Percentiles rank a stretch among this genome's conserved stretches.
Conservation (phyloP, 2,329 filamentous ascomycete species). For the Ceratocystis cubensis region DNA sequence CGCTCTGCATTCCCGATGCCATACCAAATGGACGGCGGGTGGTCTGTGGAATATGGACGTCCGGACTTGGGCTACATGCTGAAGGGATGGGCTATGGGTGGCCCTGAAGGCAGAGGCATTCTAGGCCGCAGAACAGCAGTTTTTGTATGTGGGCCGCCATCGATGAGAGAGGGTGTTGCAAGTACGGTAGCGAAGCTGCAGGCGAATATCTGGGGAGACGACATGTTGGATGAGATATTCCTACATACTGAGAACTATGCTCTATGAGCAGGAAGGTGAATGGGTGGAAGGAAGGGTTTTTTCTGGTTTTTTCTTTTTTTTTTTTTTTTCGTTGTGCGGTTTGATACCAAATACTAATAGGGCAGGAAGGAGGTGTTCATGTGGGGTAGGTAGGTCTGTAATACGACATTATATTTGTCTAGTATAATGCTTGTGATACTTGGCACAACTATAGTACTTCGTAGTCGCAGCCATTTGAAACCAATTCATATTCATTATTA, state of each 20-base stretch:
- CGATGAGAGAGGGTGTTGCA: constrained; percentile 80
- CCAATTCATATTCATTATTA: too few species aligned
- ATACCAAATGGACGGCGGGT: constrained; percentile 60
- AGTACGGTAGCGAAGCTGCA: constrained; percentile 73
- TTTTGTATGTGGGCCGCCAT: constrained; percentile 80
- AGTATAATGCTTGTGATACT: too few species aligned
- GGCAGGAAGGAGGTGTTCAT: too few species aligned
- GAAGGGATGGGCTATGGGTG: constrained; percentile 65
- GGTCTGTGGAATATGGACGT: constrained; percentile 84
- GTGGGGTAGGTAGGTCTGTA: too few species aligned
- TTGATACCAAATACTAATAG: background rate
- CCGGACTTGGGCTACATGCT: constrained; percentile 82
- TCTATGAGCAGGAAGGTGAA: constrained; percentile 36
- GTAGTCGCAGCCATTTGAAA: too few species aligned
- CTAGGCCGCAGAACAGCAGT: constrained; percentile 75
- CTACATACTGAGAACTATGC: constrained; percentile 94
- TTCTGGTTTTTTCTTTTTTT: background rate
- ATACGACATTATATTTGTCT: too few species aligned
- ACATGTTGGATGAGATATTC: constrained; percentile 76
- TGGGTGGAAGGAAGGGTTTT: background rate
- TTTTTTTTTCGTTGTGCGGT: background rate
- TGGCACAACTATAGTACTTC: too few species aligned
- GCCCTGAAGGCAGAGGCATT: constrained; percentile 50
- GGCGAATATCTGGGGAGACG: constrained; percentile 67
- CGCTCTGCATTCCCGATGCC: constrained; percentile 71